Evolutionary conservation across 176 grass and related monocot species (phyloP), one percentile per base, ranked within the genome.

Genomic region (Oryza glumipatula): DNA sequence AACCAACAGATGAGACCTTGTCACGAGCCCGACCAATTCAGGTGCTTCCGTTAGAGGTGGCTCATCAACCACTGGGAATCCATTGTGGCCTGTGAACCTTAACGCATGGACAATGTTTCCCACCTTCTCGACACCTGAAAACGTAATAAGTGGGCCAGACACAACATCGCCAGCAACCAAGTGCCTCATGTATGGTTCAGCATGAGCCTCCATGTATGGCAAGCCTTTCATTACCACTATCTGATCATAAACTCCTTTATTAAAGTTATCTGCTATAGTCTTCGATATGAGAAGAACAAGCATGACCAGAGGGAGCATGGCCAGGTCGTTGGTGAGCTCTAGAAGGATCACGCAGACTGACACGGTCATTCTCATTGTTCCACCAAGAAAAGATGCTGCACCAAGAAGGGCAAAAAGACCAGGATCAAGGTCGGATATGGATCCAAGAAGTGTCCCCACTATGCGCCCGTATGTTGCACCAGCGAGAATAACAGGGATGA

Each of bases 311-410:
- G 95, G 93, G 11, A 95, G 95, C 91, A 98, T 90, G 2, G 82
- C 72, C 26, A 98, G 89, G 47, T 98, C 91, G 72, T 98, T 95
- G 43, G 93, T 95, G 46, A 98, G 91, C 87, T 98, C 96, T 32
- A 95, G 79, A 41, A 98, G 88, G 51, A 98, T 98, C 54, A 98
- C 89, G 4, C 96, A 98, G 10, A 95, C 87, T 8, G 96, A 98
- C 10, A 98, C 96, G 0, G 96, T 98, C 93, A 98, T 94, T 73
- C 93, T 83, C 96, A 98, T 98, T 49, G 96, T 95, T 74, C 96
- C 96, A 82, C 91, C 93, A 0, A 98, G 89, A 82, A 98, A 95
- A 66, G 91, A 92, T 30, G 96, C 93, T 8, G 96, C 89, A 24
- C 93, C 91, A 43, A 98, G 93, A 38, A 98, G 87, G 17, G 93